Percentiles rank a stretch among this genome's conserved stretches.
phyloP scores from a whole-genome alignment of 2,329 filamentous ascomycete genomes.

The Neonectria hederae region DNA sequence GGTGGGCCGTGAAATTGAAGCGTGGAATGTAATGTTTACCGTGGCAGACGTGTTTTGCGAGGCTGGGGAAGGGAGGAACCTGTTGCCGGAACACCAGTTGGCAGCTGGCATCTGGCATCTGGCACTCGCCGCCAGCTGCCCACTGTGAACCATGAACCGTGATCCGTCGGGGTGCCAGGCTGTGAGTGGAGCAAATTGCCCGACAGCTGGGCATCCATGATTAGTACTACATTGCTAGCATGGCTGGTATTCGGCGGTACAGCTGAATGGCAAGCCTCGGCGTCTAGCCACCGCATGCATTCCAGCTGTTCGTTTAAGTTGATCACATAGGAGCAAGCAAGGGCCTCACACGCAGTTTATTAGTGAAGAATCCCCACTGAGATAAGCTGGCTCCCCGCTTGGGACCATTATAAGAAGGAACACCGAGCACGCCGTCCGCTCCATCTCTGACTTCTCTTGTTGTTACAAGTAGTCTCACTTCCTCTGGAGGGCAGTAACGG shows the following conservation, averaged over 20 bases:
- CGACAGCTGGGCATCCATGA: conserved; percentile 20
- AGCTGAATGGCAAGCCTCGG: conserved; percentile 23
- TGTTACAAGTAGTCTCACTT: background rate
- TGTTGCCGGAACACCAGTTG: conserved; percentile 27
- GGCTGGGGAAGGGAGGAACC: conserved; percentile 39
- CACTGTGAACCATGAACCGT: conserved; percentile 7
- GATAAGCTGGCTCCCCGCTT: background rate
- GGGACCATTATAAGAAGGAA: background rate
- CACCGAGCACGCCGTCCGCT: background rate
- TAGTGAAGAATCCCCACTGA: background rate
- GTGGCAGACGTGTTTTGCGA: conserved; percentile 36
- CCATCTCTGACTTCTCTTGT: background rate
- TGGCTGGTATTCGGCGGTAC: background rate
- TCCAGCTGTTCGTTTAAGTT: conserved; percentile 31
- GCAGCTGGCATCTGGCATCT: conserved; percentile 38
- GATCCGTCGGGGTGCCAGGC: no score
- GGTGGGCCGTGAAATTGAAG: conserved; percentile 9
- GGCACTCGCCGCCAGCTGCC: conserved; percentile 36
- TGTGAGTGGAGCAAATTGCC: conserved; percentile 29
- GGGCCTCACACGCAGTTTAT: background rate
- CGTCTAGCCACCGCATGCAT: conserved; percentile 40
- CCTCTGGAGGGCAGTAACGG: background rate
- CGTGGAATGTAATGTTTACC: conserved; percentile 47
- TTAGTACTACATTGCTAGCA: background rate
- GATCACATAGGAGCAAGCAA: background rate